These are phyloP conservation scores for Penicillium egyptiacum DNA, from an alignment of 495 filamentous ascomycete genomes.

Conservation along the genomic window DNA sequence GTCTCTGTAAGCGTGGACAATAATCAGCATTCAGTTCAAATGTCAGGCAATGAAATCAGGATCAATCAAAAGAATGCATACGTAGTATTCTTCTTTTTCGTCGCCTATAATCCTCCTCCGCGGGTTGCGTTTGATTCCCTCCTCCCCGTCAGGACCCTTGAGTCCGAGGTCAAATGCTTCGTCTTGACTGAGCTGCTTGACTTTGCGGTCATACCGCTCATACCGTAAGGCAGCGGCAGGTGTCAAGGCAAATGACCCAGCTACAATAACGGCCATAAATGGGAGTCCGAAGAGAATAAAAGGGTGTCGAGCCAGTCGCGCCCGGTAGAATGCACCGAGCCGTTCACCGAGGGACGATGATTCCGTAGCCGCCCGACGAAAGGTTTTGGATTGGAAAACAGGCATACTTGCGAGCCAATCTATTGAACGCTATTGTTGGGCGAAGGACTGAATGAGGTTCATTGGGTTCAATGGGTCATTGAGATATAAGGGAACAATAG, in stretches of 20 bases:
- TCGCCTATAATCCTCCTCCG: conserved; percentile 51
- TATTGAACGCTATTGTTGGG: neutral
- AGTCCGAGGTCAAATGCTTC: conserved; percentile 76
- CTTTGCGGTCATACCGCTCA: conserved; percentile 85
- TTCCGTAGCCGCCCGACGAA: conserved; percentile 49
- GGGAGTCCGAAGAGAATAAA: conserved; percentile 96
- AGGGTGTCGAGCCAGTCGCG: conserved; percentile 66
- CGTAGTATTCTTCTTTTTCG: conserved; percentile 91
- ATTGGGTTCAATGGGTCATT: neutral
- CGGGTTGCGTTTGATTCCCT: conserved; percentile 49
- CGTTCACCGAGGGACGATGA: conserved; percentile 56
- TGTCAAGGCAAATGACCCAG: conserved; percentile 89
- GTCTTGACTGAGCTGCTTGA: conserved; percentile 75
- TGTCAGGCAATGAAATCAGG: conserved; percentile 14
- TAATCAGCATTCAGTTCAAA: conserved; percentile 14
- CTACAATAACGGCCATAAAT: conserved; percentile 89
- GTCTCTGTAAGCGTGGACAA: conserved; percentile 53
- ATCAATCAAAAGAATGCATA: conserved; percentile 41
- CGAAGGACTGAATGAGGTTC: neutral
- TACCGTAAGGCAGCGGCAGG: conserved; percentile 92
- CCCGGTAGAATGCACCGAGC: conserved; percentile 76
- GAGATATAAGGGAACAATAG: neutral
- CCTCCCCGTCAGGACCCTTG: conserved; percentile 45
- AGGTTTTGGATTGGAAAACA: conserved; percentile 72
- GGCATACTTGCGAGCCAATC: conserved; percentile 54